Evolutionary conservation across 2,329 filamentous ascomycete genomes (phyloP), one percentile per base, ranked within the genome.

Genomic region (Aspergillus pseudoviridinutans): DNA sequence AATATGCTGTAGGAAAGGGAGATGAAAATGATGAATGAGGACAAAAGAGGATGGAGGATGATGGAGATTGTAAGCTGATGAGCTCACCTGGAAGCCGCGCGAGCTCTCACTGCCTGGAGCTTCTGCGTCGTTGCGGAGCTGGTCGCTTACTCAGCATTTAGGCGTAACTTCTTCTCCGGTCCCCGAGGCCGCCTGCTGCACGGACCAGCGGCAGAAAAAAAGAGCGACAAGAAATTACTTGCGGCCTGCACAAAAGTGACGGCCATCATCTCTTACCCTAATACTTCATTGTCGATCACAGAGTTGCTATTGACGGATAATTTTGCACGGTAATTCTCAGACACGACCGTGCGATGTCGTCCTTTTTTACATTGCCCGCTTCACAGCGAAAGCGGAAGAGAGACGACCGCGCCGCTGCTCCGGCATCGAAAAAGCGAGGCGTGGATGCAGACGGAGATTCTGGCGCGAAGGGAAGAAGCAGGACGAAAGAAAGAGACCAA

Each of bases 321-420:
- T 42, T 38, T 51, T 55, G 10, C n/a, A 42, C 27, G 44, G 32
- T 51, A 32, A n/a, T 53, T 6, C n/a, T 27, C 29, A 7, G 14
- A 17, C 27, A 25, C 44, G 12, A 25, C 22, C 12, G 20, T 47
- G 44, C 5, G 44, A 95, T 96, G 92, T 96, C 93, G 69, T 96
- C 92, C 42, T 99, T 97, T 78, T 99, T 99, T 78, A 96, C 92
- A 53, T 80, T 88, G 42, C 92, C 94, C 5, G 89, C 89, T 44
- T 88, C 89, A 52, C 89, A 93, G 71, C 91, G 90, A 79, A 97
- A 97, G 83, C 84, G 94, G 68, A 97, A 97, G 82, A 84, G 92
- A 60, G 80, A 82, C 27, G 76, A 79, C 57, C 72, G 71, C 55
- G 63, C 74, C 54, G 68, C 73, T 57, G 75, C 73, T 57, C 70